These are phyloP conservation scores for Narthecium ossifragum DNA, from an alignment of 106 monocot genomes.

Conservation along the genomic window DNA sequence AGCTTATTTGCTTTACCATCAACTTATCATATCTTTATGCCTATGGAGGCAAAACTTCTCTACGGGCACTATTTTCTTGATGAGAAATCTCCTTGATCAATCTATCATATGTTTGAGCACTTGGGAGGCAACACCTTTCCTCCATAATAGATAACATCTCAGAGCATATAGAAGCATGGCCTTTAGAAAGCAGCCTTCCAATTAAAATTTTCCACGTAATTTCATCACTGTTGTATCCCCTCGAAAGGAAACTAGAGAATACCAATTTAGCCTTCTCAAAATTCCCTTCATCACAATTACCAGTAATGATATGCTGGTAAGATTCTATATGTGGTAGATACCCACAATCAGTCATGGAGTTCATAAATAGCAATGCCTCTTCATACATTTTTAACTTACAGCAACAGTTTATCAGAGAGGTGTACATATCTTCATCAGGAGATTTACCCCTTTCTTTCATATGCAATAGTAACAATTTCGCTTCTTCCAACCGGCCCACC, in stretches of 20 bases:
- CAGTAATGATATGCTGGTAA: constrained; percentile 31
- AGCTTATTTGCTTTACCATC: neutral
- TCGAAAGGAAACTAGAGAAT: constrained; percentile 27
- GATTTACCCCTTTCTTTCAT: constrained; percentile 32
- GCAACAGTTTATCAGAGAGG: constrained; percentile 32
- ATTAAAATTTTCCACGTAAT: constrained; percentile 47
- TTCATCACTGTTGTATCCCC: constrained; percentile 45
- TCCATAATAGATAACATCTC: constrained; percentile 48
- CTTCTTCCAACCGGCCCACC: constrained; percentile 36
- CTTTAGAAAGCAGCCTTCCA: constrained; percentile 25
- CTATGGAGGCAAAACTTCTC: neutral
- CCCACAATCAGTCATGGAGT: constrained; percentile 31
- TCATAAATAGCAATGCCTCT: constrained; percentile 26
- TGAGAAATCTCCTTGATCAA: constrained; percentile 21
- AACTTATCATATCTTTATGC: neutral
- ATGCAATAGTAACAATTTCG: constrained; percentile 23
- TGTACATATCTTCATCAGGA: constrained; percentile 44
- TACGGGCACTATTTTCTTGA: neutral
- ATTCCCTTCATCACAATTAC: constrained; percentile 40
- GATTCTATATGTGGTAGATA: constrained; percentile 38
- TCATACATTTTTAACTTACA: constrained; percentile 18
- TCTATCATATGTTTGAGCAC: constrained; percentile 25
- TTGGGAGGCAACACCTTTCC: constrained; percentile 26
- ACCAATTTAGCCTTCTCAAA: constrained; percentile 37
- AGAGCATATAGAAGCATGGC: constrained; percentile 27